Evolutionary conservation across 192 early-diverging fungal species (phyloP), one percentile per base, ranked within the genome.

Genomic region (Coemansia sp.): DNA sequence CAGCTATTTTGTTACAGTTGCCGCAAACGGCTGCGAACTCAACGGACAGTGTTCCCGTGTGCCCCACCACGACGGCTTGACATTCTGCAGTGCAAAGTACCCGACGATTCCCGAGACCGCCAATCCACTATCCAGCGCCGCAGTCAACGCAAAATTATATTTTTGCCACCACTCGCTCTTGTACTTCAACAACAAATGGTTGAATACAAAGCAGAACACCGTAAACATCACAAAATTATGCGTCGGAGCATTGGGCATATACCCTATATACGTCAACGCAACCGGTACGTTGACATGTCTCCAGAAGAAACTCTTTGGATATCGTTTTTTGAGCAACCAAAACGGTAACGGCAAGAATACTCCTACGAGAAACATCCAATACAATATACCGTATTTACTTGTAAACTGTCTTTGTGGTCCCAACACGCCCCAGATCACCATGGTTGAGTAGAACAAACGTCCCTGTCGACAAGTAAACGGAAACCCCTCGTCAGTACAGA

Each of bases 351-450:
- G 89, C 31, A 92, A 67, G 7, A 86, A 45, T 32, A 84, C 83
- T 11, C 91, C 91, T 17, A 82, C 76, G 30, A 91, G 61, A 49
- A 84, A 74, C 63, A 82, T 73, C 69, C 76, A 84, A 50, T 72
- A 76, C 12, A 77, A 31, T 16, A 60, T 49, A 22, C 67, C 7
- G 69, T 88, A 86, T 14, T 51, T 34, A 60, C 76, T 86, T 14
- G 75, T 76, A 63, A 91, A 88, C 73, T 89, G 83, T 33, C 81
- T 84, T 42, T 68, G 68, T 22, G 91, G 91, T 20, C 87, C 87
- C 28, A 93, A 71, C 7, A 89, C 80, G 64, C 92, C 92, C 89
- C 89, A 94, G 31, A 92, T 85, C 10, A 91, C 75, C 30, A 86
- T 87, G 0, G 87, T 85, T 6, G 89, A 87, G 65, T 87, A 87